Evolutionary conservation across 148 eudicot genomes (phyloP), one percentile per base, ranked within the genome.

Genomic region (Amaranthus palmeri): DNA sequence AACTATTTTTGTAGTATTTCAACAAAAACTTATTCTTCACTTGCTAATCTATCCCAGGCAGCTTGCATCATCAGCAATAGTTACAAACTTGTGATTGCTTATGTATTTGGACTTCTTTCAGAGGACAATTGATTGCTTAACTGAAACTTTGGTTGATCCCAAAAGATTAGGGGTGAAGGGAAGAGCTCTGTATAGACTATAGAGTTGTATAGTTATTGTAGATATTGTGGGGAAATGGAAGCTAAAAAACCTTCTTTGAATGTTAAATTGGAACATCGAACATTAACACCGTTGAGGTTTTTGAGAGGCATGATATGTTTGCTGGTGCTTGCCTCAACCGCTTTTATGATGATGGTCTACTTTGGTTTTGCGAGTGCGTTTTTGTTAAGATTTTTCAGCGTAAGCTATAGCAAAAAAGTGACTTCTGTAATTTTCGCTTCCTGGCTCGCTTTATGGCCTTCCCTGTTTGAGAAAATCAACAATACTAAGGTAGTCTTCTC

Each of bases 371-470:
- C 80, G 6, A 81, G 71, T 45, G 84, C 86, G 15, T 74, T 80
- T 51, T 46, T 85, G 17, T 75, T 80, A 61, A 84, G 91, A 53
- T 54, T 78, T 62, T 81, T 84, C 81, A 87, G 86, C 78, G 54
- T 84, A 60, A 91, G 76, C 17, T 87, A 80, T 58, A 90, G 96
- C 64, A 84, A 91, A 74, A 90, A 81, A 83, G 77, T 45, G 8
- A 72, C 74, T 15, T 84, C 85, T 51, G 66, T 79, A 67, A 68
- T 87, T 61, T 87, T 87, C 78, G 88, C 91, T 68, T 78, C 81
- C 68, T 90, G 96, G 96, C 73, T 90, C 51, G 87, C 89, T 69
- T 72, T 87, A 58, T 90, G 96, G 96, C 96, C 96, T 55, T 87
- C 80, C 79, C 77, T 90, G 61, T 90, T 90, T 64, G 96, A 90